phyloP scores from a whole-genome alignment of 1,284 basidiomycete species.

The Papiliotrema flavescens region DNA sequence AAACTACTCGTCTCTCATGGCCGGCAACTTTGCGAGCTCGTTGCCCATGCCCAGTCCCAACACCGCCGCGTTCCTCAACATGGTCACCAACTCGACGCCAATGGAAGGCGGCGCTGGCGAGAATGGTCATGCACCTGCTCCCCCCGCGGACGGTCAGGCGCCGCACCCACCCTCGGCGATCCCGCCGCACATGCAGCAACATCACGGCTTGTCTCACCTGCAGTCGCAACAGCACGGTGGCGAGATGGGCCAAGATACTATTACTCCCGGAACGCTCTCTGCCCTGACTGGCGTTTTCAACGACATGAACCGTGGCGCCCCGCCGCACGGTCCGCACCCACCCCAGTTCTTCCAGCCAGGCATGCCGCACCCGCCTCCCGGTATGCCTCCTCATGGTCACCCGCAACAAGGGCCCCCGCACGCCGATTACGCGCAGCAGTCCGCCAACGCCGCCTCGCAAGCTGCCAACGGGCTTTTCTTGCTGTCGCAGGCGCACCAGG shows the following conservation, averaged over 20 bases:
- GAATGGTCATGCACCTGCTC: neutral
- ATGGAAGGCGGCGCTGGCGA: conserved; percentile 42
- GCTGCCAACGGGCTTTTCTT: conserved; percentile 90
- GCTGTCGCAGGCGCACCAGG: conserved; percentile 88
- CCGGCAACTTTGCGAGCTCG: conserved; percentile 37
- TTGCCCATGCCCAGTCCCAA: conserved; percentile 77
- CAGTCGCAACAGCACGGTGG: conserved; percentile 15
- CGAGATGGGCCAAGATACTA: conserved; percentile 55
- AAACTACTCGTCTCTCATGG: conserved; percentile 44
- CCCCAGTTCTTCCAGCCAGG: conserved; percentile 9
- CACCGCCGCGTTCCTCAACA: conserved; percentile 86
- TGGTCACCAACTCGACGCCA: conserved; percentile 71
- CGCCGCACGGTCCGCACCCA: conserved; percentile 7
- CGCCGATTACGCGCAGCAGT: conserved; percentile 45
- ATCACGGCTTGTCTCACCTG: conserved; percentile 29
- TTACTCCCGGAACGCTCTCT: conserved; percentile 85
- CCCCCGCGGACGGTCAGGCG: conserved; percentile 2
- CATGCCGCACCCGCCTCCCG: conserved; percentile 10
- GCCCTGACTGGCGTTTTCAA: conserved; percentile 71
- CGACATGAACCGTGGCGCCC: conserved; percentile 35
- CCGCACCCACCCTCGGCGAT: conserved; percentile 30
- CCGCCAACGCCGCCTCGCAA: conserved; percentile 45
- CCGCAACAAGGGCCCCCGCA: conserved; percentile 17
- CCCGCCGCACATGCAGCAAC: conserved; percentile 31
- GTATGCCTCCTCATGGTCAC: conserved; percentile 4